Evolutionary conservation across 2,329 filamentous ascomycete genomes (phyloP).

Genomic region (Furcasterigmium furcatum): DNA sequence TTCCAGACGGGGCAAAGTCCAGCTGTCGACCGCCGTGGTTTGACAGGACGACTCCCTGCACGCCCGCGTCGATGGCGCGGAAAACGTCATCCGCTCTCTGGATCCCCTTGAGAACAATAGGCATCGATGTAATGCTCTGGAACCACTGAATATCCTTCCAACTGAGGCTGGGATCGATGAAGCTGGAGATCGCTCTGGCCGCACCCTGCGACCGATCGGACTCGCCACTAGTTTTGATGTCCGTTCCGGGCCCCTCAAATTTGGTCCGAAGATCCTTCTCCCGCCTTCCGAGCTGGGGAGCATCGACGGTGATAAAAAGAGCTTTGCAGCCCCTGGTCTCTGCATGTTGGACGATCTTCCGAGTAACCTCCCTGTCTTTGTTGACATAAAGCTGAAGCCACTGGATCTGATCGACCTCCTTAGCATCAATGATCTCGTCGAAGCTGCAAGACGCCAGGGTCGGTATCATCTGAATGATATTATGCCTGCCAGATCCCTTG

Average conservation of each 20-base stretch:
- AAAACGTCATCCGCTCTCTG: constrained; percentile 24
- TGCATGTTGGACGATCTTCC: constrained; percentile 41
- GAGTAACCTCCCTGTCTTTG: constrained; percentile 47
- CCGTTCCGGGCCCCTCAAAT: too few species aligned
- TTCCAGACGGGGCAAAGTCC: constrained; percentile 43
- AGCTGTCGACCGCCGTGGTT: constrained; percentile 56
- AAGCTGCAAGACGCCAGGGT: neutral
- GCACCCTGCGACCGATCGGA: constrained; percentile 46
- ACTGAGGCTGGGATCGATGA: constrained; percentile 58
- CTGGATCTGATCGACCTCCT: constrained; percentile 14
- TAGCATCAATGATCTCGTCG: constrained; percentile 1
- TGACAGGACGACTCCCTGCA: constrained; percentile 57
- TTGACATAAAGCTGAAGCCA: constrained; percentile 64
- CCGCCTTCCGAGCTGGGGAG: constrained; percentile 53
- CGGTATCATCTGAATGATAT: constrained; percentile 7
- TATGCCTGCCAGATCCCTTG: constrained; percentile 1
- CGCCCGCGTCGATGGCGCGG: constrained; percentile 47
- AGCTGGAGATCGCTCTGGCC: too few species aligned
- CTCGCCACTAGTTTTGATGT: constrained; percentile 45
- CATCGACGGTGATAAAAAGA: constrained; percentile 57
- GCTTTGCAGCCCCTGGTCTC: constrained; percentile 42
- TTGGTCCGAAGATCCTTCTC: constrained; percentile 41
- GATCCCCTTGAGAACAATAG: constrained; percentile 42
- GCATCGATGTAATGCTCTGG: constrained; percentile 47
- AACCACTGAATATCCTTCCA: constrained; percentile 65